Evolutionary conservation across 1,284 basidiomycete genomes (phyloP), one percentile per base, ranked within the genome.

Genomic region (Trichosporon coremiiforme): DNA sequence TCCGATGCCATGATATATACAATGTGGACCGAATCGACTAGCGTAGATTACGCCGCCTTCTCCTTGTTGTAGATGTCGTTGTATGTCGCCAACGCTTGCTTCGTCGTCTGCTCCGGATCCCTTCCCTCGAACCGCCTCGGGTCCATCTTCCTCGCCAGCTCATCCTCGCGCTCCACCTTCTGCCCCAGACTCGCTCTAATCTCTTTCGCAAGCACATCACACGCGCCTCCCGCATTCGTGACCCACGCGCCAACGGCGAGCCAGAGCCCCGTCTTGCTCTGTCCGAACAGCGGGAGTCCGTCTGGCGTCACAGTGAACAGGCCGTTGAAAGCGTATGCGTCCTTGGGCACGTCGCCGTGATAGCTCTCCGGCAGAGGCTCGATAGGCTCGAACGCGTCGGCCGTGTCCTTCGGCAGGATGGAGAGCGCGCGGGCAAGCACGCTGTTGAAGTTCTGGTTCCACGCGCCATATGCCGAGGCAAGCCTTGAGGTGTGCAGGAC

Each of bases 121-220:
- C 55, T 20, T n/a, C 70, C 71, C 10, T 62, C 67, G 71, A 76
- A 87, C 79, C 71, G 66, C 29, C 66, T 68, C 8, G 77, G 77
- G 38, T 75, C 73, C 8, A 78, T 20, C 5, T 71, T 74, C 9
- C 22, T 29, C 20, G 71, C 66, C 35, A 78, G 38, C 33, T 64
- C 69, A 4, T 4, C 4, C 45, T 68, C 55, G 5, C 29, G 64
- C 35, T 4, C 12, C 0, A 47, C 63, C n/a, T 35, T 10, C 47
- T 64, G 66, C 15, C 71, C 71, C 9, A 69, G 5, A 4, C 66
- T 68, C 29, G 63, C 47, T 2, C 73, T 35, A 15, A 78, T 64
- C 66, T 68, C 36, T 17, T 70, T 68, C 0, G 76, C 76, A 13
- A 77, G 69, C 22, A 78, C 50, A 0, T 66, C 69, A 7, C 72